These are phyloP conservation scores for Cadophora sp. DNA, from an alignment of 2,329 filamentous ascomycete genomes.

Conservation along the genomic window DNA sequence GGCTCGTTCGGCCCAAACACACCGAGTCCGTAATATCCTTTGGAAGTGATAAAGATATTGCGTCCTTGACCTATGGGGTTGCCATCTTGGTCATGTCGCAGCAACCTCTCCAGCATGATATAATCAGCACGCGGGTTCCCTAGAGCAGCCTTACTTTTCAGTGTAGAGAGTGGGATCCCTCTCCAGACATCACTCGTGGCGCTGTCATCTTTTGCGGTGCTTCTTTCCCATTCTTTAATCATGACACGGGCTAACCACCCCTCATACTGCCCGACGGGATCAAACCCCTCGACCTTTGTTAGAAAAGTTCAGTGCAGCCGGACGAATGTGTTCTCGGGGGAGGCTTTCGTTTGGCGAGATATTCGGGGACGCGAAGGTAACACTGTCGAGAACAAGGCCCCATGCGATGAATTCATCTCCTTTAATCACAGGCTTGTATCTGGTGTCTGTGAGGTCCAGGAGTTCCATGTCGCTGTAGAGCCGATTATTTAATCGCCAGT, in stretches of 20 bases:
- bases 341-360: too few species aligned
- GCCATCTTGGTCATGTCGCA: not conserved
- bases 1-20: not conserved
- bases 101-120: not conserved
- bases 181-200: not conserved
- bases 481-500: not conserved
- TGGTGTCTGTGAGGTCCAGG: too few species aligned
- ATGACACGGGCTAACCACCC: not conserved
- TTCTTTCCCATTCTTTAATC: not conserved
- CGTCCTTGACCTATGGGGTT: not conserved
- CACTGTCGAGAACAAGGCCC: not conserved
- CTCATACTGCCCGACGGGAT: not conserved
- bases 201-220: not conserved
- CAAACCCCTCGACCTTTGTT: not conserved
- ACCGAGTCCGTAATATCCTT: not conserved
- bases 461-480: too few species aligned
- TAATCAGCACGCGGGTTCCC: not conserved
- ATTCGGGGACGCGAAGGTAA: not conserved
- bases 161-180: not conserved
- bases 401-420: not conserved
- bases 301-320: not conserved
- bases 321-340: too few species aligned
- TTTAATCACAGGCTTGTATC: not conserved
- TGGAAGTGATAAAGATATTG: not conserved
- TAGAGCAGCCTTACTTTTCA: not conserved